A percentile compares a stretch with the other conserved stretches of the same genome.
Evolutionary conservation across 2,329 filamentous ascomycete species (phyloP).

Genomic region (Calonectria pseudoreteaudii): DNA sequence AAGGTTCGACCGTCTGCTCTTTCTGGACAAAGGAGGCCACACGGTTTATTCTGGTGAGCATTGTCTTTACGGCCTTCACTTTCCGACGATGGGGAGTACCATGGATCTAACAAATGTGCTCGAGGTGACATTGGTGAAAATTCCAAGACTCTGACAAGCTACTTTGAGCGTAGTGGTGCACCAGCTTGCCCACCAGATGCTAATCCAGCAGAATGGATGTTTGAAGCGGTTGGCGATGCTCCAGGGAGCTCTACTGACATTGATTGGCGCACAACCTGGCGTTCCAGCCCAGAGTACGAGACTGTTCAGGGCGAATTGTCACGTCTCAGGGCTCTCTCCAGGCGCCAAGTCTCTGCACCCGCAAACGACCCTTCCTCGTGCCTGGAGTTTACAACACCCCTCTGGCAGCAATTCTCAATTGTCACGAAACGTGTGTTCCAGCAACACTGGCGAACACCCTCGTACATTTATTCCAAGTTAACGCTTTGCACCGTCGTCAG

Average conservation of each 20-base stretch:
- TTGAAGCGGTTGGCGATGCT: slow-evolving; percentile 63
- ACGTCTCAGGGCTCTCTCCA: slow-evolving; percentile 58
- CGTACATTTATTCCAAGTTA: slow-evolving; percentile 87
- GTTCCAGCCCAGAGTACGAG: slow-evolving; percentile 63
- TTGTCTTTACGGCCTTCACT: not conserved
- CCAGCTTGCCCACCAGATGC: slow-evolving; percentile 71
- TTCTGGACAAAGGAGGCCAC: slow-evolving; percentile 43
- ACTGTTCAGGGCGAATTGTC: slow-evolving; percentile 67
- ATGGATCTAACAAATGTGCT: slow-evolving; percentile 77
- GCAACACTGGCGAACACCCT: slow-evolving; percentile 90
- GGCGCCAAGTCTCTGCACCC: not conserved
- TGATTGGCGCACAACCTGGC: slow-evolving; percentile 73
- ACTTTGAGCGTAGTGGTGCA: slow-evolving; percentile 80
- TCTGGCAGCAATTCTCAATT: slow-evolving; percentile 72
- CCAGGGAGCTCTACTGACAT: slow-evolving; percentile 69
- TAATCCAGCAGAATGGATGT: slow-evolving; percentile 73
- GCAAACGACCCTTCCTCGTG: not conserved
- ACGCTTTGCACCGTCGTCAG: slow-evolving; percentile 62
- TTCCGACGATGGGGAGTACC: slow-evolving; percentile 62
- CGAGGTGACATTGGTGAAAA: slow-evolving; percentile 79
- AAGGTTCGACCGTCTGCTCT: slow-evolving; percentile 67
- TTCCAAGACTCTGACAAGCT: slow-evolving; percentile 73
- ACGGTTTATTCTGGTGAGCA: slow-evolving; percentile 29
- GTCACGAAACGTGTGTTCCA: slow-evolving; percentile 80
- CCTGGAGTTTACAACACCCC: slow-evolving; percentile 60